Evolutionary conservation across 148 eudicot species (phyloP).

Genomic region (Fagopyrum homotropicum): DNA sequence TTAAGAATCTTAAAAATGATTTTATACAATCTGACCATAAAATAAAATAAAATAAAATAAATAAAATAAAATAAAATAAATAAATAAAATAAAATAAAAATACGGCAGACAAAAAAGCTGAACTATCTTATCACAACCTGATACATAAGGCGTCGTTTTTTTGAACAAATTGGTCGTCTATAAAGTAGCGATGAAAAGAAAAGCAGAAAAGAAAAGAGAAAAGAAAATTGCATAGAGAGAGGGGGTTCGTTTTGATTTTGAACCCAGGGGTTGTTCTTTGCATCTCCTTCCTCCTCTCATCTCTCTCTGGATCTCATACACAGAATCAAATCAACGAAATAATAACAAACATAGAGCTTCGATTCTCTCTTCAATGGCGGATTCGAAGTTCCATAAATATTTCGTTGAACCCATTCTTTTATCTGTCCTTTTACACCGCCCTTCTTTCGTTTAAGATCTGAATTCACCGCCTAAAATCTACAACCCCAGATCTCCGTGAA

Average conservation of each 20-base stretch:
- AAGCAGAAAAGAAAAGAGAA: not conserved
- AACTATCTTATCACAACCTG: no score
- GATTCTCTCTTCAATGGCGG: conserved; percentile 1
- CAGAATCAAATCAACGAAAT: not conserved
- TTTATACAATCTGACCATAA: no score
- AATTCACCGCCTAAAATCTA: not conserved
- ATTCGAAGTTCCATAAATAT: not conserved
- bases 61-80: no score
- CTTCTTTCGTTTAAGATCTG: not conserved
- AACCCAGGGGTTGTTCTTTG: not conserved
- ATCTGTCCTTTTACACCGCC: not conserved
- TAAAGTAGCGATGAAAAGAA: no score
- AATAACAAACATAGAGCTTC: not conserved
- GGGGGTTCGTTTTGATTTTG: not conserved
- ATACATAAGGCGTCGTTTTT: no score
- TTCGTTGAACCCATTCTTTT: not conserved
- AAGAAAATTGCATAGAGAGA: not conserved
- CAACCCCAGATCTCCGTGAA: not conserved
- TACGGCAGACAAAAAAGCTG: no score
- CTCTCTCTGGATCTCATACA: not conserved
- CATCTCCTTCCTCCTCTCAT: not conserved
- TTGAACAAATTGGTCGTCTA: no score
- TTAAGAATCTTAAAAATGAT: no score
- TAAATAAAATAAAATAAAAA: no score
- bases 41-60: no score